phyloP scores from a whole-genome alignment of 305 asterid species.

The Fraxinus ornus region DNA sequence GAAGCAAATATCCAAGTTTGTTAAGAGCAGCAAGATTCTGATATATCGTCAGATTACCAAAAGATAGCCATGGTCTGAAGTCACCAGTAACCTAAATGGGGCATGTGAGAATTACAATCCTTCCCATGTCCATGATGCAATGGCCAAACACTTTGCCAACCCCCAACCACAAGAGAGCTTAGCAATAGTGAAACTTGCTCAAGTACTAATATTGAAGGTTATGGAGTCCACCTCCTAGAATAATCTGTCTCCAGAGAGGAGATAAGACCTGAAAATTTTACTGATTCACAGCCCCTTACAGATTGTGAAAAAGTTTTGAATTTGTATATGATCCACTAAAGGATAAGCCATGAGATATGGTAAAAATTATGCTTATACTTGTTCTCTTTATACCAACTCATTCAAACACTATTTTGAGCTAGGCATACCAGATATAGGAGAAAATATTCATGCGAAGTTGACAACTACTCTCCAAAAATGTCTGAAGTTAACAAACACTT shows the following conservation, averaged over 20 bases:
- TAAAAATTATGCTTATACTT: background rate
- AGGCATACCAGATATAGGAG: background rate
- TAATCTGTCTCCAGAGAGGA: background rate
- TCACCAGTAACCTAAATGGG: background rate
- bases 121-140: conserved; percentile 10
- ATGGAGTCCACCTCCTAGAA: conserved; percentile 1
- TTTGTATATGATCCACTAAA: background rate
- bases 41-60: conserved; percentile 6
- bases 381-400: background rate
- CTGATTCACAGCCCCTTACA: background rate
- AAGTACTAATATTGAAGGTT: background rate
- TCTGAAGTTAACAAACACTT: background rate
- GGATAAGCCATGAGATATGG: too few species aligned
- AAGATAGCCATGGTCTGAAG: background rate
- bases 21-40: background rate
- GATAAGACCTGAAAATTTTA: background rate
- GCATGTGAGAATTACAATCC: conserved; percentile 14
- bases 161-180: background rate
- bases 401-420: background rate
- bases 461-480: background rate
- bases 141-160: conserved; percentile 6
- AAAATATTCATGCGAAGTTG: background rate
- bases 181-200: background rate
- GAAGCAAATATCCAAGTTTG: background rate
- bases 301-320: background rate